A percentile compares a stretch with the other conserved stretches of the same genome.
Evolutionary conservation across 2,329 filamentous ascomycete genomes (phyloP).

Genomic region (Aspergillus sp.): DNA sequence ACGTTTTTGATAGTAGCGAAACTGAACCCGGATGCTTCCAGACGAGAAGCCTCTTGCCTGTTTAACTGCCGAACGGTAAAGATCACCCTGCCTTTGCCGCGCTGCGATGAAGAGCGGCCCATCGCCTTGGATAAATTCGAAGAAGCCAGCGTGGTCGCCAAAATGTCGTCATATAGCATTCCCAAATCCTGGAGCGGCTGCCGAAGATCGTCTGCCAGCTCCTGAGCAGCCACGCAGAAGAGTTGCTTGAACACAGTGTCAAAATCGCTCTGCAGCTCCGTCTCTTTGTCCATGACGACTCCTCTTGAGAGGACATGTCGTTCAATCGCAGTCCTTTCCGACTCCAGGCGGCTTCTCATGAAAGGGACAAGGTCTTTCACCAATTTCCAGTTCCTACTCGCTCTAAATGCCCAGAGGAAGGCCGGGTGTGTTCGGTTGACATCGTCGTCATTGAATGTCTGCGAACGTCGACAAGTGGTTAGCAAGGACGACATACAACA

Average conservation of each 20-base stretch:
- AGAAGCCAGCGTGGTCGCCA: constrained; percentile 50
- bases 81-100: constrained; percentile 66
- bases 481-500: neutral
- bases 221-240: constrained; percentile 69
- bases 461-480: constrained; percentile 16
- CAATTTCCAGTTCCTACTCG: constrained; percentile 65
- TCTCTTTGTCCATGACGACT: constrained; percentile 29
- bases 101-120: constrained; percentile 17
- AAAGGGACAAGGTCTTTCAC: constrained; percentile 58
- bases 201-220: constrained; percentile 60
- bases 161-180: constrained; percentile 64
- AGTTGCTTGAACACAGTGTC: constrained; percentile 70
- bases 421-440: constrained; percentile 69
- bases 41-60: constrained; percentile 50
- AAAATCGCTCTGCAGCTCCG: constrained; percentile 57
- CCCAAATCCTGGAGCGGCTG: constrained; percentile 56
- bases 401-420: constrained; percentile 80
- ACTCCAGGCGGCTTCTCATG: constrained; percentile 63
- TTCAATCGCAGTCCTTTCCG: constrained; percentile 38
- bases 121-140: constrained; percentile 20
- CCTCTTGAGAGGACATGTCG: constrained; percentile 41
- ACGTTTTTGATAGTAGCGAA: constrained; percentile 65
- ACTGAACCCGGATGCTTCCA: constrained; percentile 66
- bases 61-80: constrained; percentile 62
- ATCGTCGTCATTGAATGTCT: constrained; percentile 57